Percentiles rank a stretch among this genome's conserved stretches.
Evolutionary conservation across 1,284 basidiomycete species (phyloP).

Genomic region (Cutaneotrichosporon sp.): DNA sequence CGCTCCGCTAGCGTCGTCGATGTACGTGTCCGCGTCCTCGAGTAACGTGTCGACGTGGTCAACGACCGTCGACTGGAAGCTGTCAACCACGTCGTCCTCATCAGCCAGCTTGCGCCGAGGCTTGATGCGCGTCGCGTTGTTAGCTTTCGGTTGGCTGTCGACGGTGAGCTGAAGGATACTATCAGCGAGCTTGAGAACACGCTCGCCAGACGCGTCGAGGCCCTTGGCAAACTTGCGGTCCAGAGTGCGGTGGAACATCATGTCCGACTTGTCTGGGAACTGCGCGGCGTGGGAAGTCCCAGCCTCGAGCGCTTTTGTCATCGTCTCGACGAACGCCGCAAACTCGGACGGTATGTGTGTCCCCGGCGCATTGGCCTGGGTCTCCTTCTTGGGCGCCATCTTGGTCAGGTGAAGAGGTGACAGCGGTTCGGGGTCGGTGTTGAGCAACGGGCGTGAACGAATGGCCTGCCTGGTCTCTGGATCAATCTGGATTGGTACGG

Average conservation of each 20-base stretch:
- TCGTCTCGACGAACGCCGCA: conserved; percentile 34
- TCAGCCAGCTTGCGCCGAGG: conserved; percentile 55
- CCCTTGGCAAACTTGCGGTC: conserved; percentile 64
- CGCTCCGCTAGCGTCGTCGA: conserved; percentile 75
- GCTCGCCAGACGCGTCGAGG: conserved; percentile 37
- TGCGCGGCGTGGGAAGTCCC: conserved; percentile 46
- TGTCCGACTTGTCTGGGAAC: conserved; percentile 59
- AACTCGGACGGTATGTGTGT: conserved; percentile 28
- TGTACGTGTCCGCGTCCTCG: conserved; percentile 76
- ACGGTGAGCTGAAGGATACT: conserved; percentile 61
- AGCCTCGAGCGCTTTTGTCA: conserved; percentile 44
- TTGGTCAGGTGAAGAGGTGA: neutral
- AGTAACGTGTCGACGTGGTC: conserved; percentile 80
- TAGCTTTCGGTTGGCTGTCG: conserved; percentile 47
- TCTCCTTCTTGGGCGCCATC: neutral
- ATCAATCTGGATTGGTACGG: too few relatives aligned
- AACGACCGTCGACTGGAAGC: conserved; percentile 69
- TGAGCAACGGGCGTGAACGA: neutral
- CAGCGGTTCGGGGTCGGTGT: neutral
- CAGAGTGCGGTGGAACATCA: conserved; percentile 80
- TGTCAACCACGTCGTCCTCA: conserved; percentile 77
- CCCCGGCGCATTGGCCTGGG: neutral
- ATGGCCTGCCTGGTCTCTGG: neutral
- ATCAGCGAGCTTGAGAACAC: conserved; percentile 59
- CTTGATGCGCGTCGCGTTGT: conserved; percentile 49